A percentile compares a stretch with the other conserved stretches of the same genome.
Conservation (phyloP, 1,139 yeast species). For the Kurtzmaniella quercitrusa region DNA sequence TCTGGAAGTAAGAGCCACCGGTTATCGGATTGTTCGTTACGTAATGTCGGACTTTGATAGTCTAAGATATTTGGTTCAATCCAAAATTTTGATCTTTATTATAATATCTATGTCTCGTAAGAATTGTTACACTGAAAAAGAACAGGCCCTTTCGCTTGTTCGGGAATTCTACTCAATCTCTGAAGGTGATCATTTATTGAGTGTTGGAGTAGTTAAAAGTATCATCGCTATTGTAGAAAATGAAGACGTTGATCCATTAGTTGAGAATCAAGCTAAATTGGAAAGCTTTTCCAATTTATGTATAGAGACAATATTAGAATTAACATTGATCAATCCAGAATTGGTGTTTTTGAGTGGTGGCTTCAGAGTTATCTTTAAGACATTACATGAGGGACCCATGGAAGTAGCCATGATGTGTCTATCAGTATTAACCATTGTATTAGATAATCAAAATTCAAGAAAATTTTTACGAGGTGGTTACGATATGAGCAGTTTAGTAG, state of each 20-base stretch:
- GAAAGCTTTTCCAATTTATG: conserved; percentile 46
- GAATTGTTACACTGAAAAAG: conserved; percentile 56
- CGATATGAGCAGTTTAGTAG: conserved; percentile 59
- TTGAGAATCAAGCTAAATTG: conserved; percentile 7
- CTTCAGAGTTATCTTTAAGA: conserved; percentile 52
- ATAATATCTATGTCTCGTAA: conserved; percentile 60
- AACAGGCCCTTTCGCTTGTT: conserved; percentile 72
- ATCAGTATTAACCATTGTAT: conserved; percentile 51
- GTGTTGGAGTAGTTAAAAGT: conserved; percentile 67
- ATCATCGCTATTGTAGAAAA: conserved; percentile 68
- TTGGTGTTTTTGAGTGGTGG: conserved; percentile 64
- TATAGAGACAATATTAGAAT: conserved; percentile 69
- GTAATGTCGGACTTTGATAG: conserved; percentile 55
- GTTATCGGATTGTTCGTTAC: conserved; percentile 69
- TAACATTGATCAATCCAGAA: conserved; percentile 58
- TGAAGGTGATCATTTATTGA: conserved; percentile 52
- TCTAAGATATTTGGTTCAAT: conserved; percentile 39
- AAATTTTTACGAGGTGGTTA: conserved; percentile 54
- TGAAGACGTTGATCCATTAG: conserved; percentile 23
- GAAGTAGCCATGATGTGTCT: conserved; percentile 55
- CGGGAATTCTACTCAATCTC: conserved; percentile 58
- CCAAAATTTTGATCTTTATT: conserved; percentile 58
- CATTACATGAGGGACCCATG: conserved; percentile 59
- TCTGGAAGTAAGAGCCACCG: conserved; percentile 68
- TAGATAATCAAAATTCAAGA: conserved; percentile 61